A percentile compares a stretch with the other conserved stretches of the same genome.
These are phyloP conservation scores for Pelargonium cotyledonis DNA, from an alignment of 441 rosid genomes.

Conservation along the genomic window DNA sequence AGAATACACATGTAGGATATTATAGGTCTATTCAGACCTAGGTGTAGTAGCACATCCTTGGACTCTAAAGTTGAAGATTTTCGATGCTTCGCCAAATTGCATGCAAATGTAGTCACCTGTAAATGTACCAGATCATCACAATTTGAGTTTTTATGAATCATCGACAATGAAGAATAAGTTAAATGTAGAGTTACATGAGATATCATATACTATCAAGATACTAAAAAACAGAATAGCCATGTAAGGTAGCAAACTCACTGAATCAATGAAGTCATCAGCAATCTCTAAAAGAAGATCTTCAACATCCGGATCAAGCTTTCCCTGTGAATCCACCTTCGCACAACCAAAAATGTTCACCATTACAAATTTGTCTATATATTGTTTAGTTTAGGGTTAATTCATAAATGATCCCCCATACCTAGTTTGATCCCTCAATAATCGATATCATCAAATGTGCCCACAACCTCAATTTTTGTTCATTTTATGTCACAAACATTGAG, in stretches of 20 bases:
- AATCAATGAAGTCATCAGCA: conserved; percentile 91
- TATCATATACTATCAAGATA: background rate
- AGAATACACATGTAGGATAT: background rate
- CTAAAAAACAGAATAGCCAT: too few relatives aligned
- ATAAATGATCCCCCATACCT: too few relatives aligned
- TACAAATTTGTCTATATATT: background rate
- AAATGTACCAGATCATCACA: conserved; percentile 13
- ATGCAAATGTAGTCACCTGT: conserved; percentile 85
- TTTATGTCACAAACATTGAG: too few relatives aligned
- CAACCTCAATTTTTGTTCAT: too few relatives aligned
- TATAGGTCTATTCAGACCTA: conserved; percentile 53
- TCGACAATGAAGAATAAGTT: background rate
- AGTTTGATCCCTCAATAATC: too few relatives aligned
- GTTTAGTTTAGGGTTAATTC: too few relatives aligned
- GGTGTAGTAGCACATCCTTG: conserved; percentile 80
- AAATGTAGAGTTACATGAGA: background rate
- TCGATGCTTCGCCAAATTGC: conserved; percentile 92
- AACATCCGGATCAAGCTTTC: conserved; percentile 74
- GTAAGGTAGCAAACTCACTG: conserved; percentile 14
- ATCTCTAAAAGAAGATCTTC: conserved; percentile 94
- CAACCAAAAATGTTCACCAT: conserved; percentile 18
- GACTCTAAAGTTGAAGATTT: conserved; percentile 89
- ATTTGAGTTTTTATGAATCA: background rate
- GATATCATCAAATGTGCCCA: too few relatives aligned
- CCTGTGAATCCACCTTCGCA: conserved; percentile 71